phyloP scores from a whole-genome alignment of 2,329 filamentous ascomycete genomes.

The Diaporthe ampelina region DNA sequence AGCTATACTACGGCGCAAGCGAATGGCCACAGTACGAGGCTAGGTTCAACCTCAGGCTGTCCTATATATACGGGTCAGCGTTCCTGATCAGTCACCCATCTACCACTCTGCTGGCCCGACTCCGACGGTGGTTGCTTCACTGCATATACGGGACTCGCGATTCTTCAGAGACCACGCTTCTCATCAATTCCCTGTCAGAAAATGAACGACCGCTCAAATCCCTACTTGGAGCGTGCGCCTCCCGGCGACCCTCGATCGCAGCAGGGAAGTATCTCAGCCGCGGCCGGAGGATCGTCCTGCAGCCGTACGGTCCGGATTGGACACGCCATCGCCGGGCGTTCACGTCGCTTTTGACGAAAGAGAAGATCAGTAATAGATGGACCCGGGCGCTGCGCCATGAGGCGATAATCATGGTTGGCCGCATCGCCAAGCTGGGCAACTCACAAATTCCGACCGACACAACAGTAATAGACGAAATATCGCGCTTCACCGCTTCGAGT shows the following conservation, averaged over 20 bases:
- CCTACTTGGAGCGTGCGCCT: slow-evolving; percentile 33
- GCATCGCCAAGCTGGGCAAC: slow-evolving; percentile 4
- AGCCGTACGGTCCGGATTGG: slow-evolving; percentile 37
- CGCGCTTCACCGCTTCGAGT: slow-evolving; percentile 40
- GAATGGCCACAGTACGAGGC: slow-evolving; percentile 40
- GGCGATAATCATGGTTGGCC: slow-evolving; percentile 33
- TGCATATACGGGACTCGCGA: background rate
- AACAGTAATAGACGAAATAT: slow-evolving; percentile 33
- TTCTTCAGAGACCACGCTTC: slow-evolving; percentile 21
- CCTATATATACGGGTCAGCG: slow-evolving; percentile 32
- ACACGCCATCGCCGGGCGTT: slow-evolving; percentile 35
- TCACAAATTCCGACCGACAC: background rate
- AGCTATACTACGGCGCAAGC: slow-evolving; percentile 30
- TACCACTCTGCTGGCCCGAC: background rate
- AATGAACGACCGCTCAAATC: slow-evolving; percentile 28
- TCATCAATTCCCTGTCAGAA: slow-evolving; percentile 36
- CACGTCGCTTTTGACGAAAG: slow-evolving; percentile 26
- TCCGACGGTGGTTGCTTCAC: slow-evolving; percentile 10
- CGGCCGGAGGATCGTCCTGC: slow-evolving; percentile 36
- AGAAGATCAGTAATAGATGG: slow-evolving; percentile 33
- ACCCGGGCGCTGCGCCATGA: slow-evolving; percentile 34
- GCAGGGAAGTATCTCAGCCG: slow-evolving; percentile 40
- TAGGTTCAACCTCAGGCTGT: slow-evolving; percentile 38
- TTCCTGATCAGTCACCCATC: slow-evolving; percentile 22
- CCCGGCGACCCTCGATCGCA: slow-evolving; percentile 34